Evolutionary conservation across 306 rosid genomes (phyloP).

Genomic region (Carpinus viminea): DNA sequence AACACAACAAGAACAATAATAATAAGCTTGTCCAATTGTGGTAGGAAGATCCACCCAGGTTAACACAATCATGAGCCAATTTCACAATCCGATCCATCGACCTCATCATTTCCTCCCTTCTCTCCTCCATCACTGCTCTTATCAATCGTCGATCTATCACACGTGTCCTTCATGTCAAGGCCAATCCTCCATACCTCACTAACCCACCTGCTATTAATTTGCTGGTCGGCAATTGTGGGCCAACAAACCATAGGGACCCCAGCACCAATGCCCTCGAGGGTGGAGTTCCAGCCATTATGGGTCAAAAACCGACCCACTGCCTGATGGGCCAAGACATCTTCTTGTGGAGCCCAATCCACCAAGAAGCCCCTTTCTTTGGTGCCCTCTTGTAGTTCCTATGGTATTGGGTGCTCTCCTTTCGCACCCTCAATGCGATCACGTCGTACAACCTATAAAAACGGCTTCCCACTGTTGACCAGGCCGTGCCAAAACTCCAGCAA

Average conservation of each 20-base stretch:
- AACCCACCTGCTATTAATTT: slow-evolving; percentile 23
- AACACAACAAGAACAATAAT: too few relatives aligned
- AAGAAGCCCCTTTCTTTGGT: slow-evolving; percentile 20
- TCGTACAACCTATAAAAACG: background rate
- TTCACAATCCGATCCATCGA: slow-evolving; percentile 11
- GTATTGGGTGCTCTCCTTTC: background rate
- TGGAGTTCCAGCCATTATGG: slow-evolving; percentile 15
- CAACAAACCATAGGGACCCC: slow-evolving; percentile 27
- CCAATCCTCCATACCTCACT: slow-evolving; percentile 37
- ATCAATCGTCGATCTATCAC: slow-evolving; percentile 23
- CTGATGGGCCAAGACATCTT: slow-evolving; percentile 32
- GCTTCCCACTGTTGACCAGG: too few relatives aligned
- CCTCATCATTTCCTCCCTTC: slow-evolving; percentile 22
- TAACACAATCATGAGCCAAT: slow-evolving; percentile 17
- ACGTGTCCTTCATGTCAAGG: slow-evolving; percentile 40
- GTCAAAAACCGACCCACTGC: slow-evolving; percentile 37
- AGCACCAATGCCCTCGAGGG: background rate
- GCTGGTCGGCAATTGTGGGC: slow-evolving; percentile 28
- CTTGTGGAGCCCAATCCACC: slow-evolving; percentile 40
- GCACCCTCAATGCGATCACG: background rate
- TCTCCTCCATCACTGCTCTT: slow-evolving; percentile 24
- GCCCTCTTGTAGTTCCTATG: slow-evolving; percentile 14
- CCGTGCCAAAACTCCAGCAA: too few relatives aligned
- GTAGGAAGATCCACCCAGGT: slow-evolving; percentile 31
- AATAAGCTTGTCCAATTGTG: slow-evolving; percentile 24